phyloP scores from a whole-genome alignment of 495 filamentous ascomycete genomes.

The Umbilicaria muhlenbergii region DNA sequence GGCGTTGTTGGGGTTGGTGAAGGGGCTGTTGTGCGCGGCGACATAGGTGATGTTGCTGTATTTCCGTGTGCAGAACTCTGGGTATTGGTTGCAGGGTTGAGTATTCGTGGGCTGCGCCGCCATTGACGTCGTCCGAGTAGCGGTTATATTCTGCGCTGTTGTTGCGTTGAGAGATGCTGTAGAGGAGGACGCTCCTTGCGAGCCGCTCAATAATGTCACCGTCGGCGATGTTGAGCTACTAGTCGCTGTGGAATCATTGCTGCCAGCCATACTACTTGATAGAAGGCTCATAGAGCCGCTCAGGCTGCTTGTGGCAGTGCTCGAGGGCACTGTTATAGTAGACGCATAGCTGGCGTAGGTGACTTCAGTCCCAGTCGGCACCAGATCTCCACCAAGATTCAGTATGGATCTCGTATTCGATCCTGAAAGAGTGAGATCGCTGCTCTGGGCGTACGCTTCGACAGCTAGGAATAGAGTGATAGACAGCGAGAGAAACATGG shows the following conservation, averaged over 20 bases:
- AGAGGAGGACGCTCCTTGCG: constrained; percentile 8
- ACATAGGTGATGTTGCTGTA: constrained; percentile 87
- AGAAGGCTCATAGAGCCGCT: constrained; percentile 4
- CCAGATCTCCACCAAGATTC: constrained; percentile 6
- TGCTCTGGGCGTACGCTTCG: constrained; percentile 3
- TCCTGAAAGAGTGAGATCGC: constrained; percentile 3
- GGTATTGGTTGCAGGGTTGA: constrained; percentile 70
- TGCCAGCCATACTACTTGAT: constrained; percentile 5
- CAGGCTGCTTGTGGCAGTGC: background rate
- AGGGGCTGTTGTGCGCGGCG: constrained; percentile 78
- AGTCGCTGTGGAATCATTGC: constrained; percentile 17
- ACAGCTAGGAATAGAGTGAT: constrained; percentile 6
- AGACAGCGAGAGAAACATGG: constrained; percentile 10
- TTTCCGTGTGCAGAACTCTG: constrained; percentile 65
- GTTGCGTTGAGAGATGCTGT: constrained; percentile 14
- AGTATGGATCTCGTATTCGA: constrained; percentile 1
- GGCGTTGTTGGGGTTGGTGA: constrained; percentile 48
- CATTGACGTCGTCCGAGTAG: constrained; percentile 24
- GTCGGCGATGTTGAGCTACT: constrained; percentile 21
- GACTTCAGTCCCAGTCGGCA: constrained; percentile 9
- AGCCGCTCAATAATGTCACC: constrained; percentile 24
- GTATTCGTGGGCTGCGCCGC: constrained; percentile 39
- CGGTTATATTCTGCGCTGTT: constrained; percentile 27
- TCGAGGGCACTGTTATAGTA: constrained; percentile 2
- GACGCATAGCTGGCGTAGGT: constrained; percentile 8